Evolutionary conservation across 768 basidiomycete genomes (phyloP), one percentile per base, ranked within the genome.

Genomic region (Trametopsis cervina): DNA sequence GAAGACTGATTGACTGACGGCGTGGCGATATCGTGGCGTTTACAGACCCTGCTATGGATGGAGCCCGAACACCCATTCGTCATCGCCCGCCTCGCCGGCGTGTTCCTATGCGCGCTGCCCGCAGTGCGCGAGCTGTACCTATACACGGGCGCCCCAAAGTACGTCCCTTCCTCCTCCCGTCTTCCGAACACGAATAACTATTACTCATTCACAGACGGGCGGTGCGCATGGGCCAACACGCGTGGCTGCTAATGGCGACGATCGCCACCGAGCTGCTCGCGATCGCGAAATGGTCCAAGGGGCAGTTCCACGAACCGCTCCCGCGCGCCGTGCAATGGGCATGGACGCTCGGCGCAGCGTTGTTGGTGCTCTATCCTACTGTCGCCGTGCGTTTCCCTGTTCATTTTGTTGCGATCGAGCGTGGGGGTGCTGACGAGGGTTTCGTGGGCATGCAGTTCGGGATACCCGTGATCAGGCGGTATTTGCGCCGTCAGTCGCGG

Each of bases 191-290:
- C 27, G 36, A 15, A 9, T 15, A 24, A 24, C 37, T 37, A 15
- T 24, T 10, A 17, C 37, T 36, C n/a, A 15, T n/a, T 4, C 15
- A 23, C 58, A 91, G 89, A 58, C 81, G 73, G 56, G 83, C 86
- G n/a, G 81, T 82, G 53, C 77, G 89, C 48, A 91, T 92, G 89
- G 89, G 90, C 1, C 86, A 89, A 56, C 89, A 92, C 60, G 81
- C 83, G 26, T 91, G 89, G 89, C 69, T 92, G 36, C 69, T 92
- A 51, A 76, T 90, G 42, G 89, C 89, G 25, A 92, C 89, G n/a
- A 81, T 90, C 52, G 58, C 80, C 49, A 91, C 90, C 12, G 89
- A 92, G 62, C 63, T 89, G 27, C 71, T 92, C 43, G 83, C 81
- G 37, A 89, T 92, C 45, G 66, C 72, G 56, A 92, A 92, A 69